Conservation (phyloP, 1,284 basidiomycete genomes). For the Naganishia cerealis region DNA sequence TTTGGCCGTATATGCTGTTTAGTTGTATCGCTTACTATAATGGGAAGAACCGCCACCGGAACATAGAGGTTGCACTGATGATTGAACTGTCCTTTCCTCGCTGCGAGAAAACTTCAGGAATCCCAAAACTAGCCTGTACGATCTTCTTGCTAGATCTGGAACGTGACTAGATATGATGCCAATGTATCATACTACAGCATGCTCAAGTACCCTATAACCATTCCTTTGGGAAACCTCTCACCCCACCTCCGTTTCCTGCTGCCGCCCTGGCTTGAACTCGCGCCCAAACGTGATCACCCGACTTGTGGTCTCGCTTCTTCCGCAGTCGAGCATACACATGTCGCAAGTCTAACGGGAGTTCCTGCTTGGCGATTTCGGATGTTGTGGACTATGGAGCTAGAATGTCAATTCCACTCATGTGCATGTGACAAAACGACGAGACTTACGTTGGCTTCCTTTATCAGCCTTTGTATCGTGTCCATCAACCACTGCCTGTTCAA, state of each 20-base stretch:
- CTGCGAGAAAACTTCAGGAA: too few relatives aligned
- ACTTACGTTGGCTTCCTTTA: slow-evolving; percentile 73
- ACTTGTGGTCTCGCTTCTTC: slow-evolving; percentile 64
- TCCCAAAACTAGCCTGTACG: neutral
- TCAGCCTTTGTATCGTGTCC: slow-evolving; percentile 70
- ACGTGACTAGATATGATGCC: neutral
- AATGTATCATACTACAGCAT: neutral
- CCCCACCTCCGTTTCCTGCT: slow-evolving; percentile 54
- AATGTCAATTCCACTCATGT: slow-evolving; percentile 8
- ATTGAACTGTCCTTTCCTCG: too few relatives aligned
- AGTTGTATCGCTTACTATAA: neutral
- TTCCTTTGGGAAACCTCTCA: slow-evolving; percentile 75
- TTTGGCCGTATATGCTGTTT: neutral
- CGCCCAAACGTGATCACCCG: slow-evolving; percentile 59
- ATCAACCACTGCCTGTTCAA: slow-evolving; percentile 86
- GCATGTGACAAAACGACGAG: neutral
- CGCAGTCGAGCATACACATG: slow-evolving; percentile 69
- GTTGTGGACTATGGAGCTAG: slow-evolving; percentile 54
- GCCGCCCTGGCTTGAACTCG: slow-evolving; percentile 55
- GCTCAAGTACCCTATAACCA: slow-evolving; percentile 60
- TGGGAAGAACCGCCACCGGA: neutral
- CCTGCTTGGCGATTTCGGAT: slow-evolving; percentile 59
- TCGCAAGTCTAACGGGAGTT: slow-evolving; percentile 72
- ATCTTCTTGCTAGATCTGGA: neutral
- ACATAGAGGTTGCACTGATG: too few relatives aligned